These are phyloP conservation scores for Raphanus hybrid DNA, from an alignment of 441 rosid species.

Conservation along the genomic window DNA sequence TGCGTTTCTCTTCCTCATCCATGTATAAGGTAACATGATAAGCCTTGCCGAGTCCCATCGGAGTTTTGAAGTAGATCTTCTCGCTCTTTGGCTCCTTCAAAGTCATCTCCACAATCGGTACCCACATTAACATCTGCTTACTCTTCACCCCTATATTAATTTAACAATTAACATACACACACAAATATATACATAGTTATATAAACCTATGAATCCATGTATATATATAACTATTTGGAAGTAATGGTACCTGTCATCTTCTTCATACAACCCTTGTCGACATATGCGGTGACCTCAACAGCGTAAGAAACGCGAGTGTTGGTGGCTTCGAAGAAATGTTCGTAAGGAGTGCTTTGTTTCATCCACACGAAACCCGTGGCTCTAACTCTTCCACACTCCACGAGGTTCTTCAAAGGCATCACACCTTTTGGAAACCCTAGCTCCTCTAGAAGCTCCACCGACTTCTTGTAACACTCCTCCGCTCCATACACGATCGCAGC, in stretches of 20 bases:
- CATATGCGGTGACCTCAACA: conserved; percentile 77
- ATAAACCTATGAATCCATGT: neutral
- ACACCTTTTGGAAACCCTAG: conserved; percentile 94
- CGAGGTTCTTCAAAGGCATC: conserved; percentile 78
- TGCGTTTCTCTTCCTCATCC: conserved; percentile 73
- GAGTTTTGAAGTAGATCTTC: conserved; percentile 77
- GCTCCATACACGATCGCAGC: conserved; percentile 78
- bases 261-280: conserved; percentile 85
- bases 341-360: conserved; percentile 78
- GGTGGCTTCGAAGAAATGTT: conserved; percentile 74
- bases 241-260: conserved; percentile 70
- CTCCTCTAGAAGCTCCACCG: conserved; percentile 77
- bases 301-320: conserved; percentile 69
- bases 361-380: conserved; percentile 96
- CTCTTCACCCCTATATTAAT: conserved; percentile 58
- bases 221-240: neutral
- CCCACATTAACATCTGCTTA: conserved; percentile 86
- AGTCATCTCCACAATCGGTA: conserved; percentile 82
- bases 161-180: neutral
- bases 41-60: conserved; percentile 88
- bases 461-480: conserved; percentile 66
- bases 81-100: conserved; percentile 55
- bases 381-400: conserved; percentile 80
- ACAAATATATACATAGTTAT: neutral
- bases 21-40: conserved; percentile 70